phyloP scores from a whole-genome alignment of 257 asterid species.

The Cynanchum wilfordii region DNA sequence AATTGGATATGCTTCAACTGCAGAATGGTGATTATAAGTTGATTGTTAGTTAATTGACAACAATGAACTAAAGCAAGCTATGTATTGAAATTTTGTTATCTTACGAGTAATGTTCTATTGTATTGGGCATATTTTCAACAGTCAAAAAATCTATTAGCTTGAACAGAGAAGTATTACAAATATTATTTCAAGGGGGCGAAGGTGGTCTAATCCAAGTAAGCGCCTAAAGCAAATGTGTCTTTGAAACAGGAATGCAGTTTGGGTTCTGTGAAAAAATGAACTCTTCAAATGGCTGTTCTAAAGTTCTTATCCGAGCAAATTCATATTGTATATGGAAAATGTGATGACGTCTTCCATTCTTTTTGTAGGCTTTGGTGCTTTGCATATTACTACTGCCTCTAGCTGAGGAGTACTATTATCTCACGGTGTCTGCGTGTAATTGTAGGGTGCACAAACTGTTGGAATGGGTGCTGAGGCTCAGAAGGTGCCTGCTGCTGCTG shows the following conservation, averaged over 20 bases:
- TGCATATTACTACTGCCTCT: neutral
- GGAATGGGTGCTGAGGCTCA: conserved; percentile 98
- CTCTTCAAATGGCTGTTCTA: no score
- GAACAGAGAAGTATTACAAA: neutral
- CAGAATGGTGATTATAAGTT: neutral
- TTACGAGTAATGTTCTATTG: neutral
- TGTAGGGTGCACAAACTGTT: conserved; percentile 95
- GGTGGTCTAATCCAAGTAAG: neutral
- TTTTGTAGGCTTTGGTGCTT: neutral
- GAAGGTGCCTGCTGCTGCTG: conserved; percentile 93
- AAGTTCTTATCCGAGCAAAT: neutral
- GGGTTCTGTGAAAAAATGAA: neutral
- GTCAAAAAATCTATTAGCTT: neutral
- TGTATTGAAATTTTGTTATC: neutral
- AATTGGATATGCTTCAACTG: neutral
- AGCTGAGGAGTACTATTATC: neutral
- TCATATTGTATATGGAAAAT: neutral
- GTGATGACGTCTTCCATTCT: neutral
- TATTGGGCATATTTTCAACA: neutral
- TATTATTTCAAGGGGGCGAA: neutral
- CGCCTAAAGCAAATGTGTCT: neutral
- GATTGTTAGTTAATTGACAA: neutral
- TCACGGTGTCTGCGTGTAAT: conserved; percentile 16
- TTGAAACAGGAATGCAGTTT: neutral
- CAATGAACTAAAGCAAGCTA: neutral